Conservation (phyloP, 1,139 yeast species). For the Taphrina sp. region DNA sequence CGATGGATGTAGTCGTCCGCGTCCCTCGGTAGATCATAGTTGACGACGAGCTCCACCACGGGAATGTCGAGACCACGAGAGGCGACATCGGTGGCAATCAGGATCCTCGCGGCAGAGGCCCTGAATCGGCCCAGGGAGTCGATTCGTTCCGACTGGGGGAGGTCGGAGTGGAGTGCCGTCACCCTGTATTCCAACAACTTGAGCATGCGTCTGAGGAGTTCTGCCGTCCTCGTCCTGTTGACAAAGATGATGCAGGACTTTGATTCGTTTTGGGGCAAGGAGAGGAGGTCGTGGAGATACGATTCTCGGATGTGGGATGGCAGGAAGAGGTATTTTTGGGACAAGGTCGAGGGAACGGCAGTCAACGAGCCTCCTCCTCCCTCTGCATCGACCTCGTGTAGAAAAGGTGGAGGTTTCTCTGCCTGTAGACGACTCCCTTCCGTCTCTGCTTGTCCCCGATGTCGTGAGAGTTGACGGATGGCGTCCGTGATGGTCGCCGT, state of each 20-base stretch:
- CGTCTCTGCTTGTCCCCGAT: constrained; percentile 60
- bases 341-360: constrained; percentile 74
- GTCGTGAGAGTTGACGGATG: constrained; percentile 73
- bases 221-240: constrained; percentile 87
- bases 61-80: constrained; percentile 98
- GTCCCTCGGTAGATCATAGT: constrained; percentile 91
- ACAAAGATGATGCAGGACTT: constrained; percentile 83
- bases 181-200: constrained; percentile 72
- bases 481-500: constrained; percentile 97
- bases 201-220: constrained; percentile 71
- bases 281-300: constrained; percentile 66
- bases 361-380: constrained; percentile 45
- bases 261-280: constrained; percentile 60
- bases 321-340: constrained; percentile 54
- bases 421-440: constrained; percentile 58
- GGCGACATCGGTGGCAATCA: constrained; percentile 95
- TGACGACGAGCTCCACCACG: constrained; percentile 78
- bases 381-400: constrained; percentile 65
- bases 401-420: constrained; percentile 65
- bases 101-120: constrained; percentile 88
- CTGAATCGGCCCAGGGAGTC: constrained; percentile 87
- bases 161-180: constrained; percentile 88
- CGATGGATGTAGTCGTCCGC: constrained; percentile 96
- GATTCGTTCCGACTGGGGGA: constrained; percentile 90
- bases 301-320: constrained; percentile 93